A percentile compares a stretch with the other conserved stretches of the same genome.
Conservation (phyloP, 2,329 filamentous ascomycete species). For the Fusarium sp. region DNA sequence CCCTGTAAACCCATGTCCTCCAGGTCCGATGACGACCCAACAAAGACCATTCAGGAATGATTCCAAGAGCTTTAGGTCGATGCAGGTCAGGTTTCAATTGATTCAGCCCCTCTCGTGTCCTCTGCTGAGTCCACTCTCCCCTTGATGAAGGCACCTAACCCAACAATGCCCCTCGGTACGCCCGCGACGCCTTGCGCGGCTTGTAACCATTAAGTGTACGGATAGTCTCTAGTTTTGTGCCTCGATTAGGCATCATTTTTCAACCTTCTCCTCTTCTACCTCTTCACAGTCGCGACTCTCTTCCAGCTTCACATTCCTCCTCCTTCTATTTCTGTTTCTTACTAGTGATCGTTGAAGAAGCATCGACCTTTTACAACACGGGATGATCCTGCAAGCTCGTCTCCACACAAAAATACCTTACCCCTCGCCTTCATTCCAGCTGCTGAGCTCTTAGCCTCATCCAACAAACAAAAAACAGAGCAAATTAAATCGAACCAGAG, state of each 20-base stretch:
- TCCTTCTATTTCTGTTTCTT: neutral
- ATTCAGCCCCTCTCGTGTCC: slow-evolving; percentile 39
- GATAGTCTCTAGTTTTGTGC: slow-evolving; percentile 8
- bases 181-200: slow-evolving; percentile 32
- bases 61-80: slow-evolving; percentile 30
- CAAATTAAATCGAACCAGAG: slow-evolving; percentile 2
- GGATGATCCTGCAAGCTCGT: slow-evolving; percentile 12
- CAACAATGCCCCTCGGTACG: slow-evolving; percentile 27
- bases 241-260: slow-evolving; percentile 29
- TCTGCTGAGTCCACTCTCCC: neutral
- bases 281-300: neutral
- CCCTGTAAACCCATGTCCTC: slow-evolving; percentile 6
- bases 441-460: slow-evolving; percentile 21
- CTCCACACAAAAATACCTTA: slow-evolving; percentile 21
- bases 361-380: neutral
- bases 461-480: neutral
- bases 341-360: neutral
- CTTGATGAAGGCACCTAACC: slow-evolving; percentile 3
- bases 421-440: slow-evolving; percentile 28
- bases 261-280: slow-evolving; percentile 16
- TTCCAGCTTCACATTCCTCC: no score
- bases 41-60: slow-evolving; percentile 12
- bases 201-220: slow-evolving; percentile 20
- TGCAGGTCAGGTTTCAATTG: slow-evolving; percentile 45
- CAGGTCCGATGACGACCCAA: slow-evolving; percentile 30